Conservation (phyloP, 176 grass and related monocot genomes). For the Tuctoria greenei region DNA sequence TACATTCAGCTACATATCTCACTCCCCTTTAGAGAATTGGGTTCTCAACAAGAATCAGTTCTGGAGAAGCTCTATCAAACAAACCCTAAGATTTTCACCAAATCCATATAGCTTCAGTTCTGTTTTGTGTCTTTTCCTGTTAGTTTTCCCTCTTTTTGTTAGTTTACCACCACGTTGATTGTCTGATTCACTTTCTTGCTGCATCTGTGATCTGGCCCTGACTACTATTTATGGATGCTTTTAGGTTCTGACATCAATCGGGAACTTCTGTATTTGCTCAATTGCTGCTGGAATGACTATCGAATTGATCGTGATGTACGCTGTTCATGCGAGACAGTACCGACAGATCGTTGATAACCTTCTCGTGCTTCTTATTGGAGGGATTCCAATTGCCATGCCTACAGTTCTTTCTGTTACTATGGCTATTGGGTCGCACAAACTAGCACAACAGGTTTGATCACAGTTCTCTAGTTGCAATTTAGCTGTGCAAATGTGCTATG, state of each 20-base stretch:
- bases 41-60: background rate
- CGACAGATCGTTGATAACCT: slow-evolving; percentile 69
- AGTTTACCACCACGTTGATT: slow-evolving; percentile 1
- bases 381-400: slow-evolving; percentile 76
- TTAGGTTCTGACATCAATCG: slow-evolving; percentile 69
- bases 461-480: slow-evolving; percentile 10
- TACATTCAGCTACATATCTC: background rate
- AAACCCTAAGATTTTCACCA: background rate
- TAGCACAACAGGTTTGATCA: slow-evolving; percentile 54
- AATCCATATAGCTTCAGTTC: background rate
- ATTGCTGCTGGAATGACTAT: slow-evolving; percentile 63
- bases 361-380: slow-evolving; percentile 69
- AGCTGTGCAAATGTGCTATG: background rate
- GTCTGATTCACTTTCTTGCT: slow-evolving; percentile 1
- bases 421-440: slow-evolving; percentile 73
- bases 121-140: background rate
- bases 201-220: slow-evolving; percentile 11
- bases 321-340: slow-evolving; percentile 42
- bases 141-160: background rate
- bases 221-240: slow-evolving; percentile 26
- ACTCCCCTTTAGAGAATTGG: background rate
- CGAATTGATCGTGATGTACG: slow-evolving; percentile 60
- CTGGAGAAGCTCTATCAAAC: background rate
- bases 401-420: slow-evolving; percentile 80
- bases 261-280: slow-evolving; percentile 79